Conservation (phyloP, 257 asterid species). For the Plantago major region DNA sequence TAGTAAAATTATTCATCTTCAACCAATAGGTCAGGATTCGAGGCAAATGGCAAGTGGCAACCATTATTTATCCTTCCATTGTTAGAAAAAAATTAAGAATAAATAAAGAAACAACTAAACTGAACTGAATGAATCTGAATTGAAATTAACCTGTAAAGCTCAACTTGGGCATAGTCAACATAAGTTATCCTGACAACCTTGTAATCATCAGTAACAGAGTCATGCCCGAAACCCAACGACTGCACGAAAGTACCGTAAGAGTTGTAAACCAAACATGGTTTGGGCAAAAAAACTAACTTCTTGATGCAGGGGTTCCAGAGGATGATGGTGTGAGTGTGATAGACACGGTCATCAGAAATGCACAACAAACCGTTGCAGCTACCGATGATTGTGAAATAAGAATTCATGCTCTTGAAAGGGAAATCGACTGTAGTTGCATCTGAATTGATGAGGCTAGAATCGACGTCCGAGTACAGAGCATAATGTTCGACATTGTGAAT, state of each 20-base stretch:
- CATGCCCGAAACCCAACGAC: conserved; percentile 42
- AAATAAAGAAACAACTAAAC: too few relatives aligned
- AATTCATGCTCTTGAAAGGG: conserved; percentile 33
- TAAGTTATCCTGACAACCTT: conserved; percentile 37
- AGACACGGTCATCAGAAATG: conserved; percentile 41
- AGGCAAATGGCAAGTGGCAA: too few relatives aligned
- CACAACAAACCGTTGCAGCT: conserved; percentile 46
- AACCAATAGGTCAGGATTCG: too few relatives aligned
- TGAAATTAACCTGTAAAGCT: conserved; percentile 36
- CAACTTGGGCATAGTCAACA: conserved; percentile 28
- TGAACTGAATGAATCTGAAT: too few relatives aligned
- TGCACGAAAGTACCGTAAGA: conserved; percentile 30
- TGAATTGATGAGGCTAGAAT: conserved; percentile 3
- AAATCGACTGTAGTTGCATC: conserved; percentile 10
- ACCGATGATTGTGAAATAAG: conserved; percentile 39
- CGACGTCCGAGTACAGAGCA: conserved; percentile 23
- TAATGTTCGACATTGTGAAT: conserved; percentile 26
- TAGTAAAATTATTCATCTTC: too few relatives aligned
- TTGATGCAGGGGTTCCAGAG: conserved; percentile 44
- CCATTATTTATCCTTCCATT: too few relatives aligned
- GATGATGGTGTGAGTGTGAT: conserved; percentile 25
- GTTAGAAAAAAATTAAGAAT: too few relatives aligned
- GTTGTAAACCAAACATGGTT: conserved; percentile 29
- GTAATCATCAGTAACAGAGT: conserved; percentile 25
- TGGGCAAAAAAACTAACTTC: conserved; percentile 32